Evolutionary conservation across 306 rosid species (phyloP), one percentile per base, ranked within the genome.

Genomic region (Hippophae rhamnoides): DNA sequence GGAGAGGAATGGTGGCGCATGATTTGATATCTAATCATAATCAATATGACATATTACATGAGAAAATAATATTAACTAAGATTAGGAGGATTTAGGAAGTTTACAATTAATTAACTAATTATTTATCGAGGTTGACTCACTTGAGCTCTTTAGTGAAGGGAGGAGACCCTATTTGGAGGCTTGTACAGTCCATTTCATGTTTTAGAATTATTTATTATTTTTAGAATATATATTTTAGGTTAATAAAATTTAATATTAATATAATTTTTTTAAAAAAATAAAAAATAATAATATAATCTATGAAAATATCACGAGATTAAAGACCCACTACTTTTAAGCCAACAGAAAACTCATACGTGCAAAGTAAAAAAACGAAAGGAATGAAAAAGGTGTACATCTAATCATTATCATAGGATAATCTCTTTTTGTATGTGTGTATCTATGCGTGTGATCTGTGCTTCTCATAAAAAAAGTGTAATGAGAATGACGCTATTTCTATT

Each of bases 1-100:
- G 38, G 38, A 0, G 38, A 59, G 49, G 63, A 44, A 52, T 76
- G 76, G 81, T 76, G 86, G 86, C 23, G 73, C 77, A 68, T 69
- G 57, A 74, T 67, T 78, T 77, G 80, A 67, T 70, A 69, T 69
- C 38, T 31, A 31, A 31, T 31, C 38, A 31, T 31, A 31, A 31
- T 31, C 38, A 0, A 2, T 31, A 31, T 31, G 3, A 31, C 3
- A 31, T 2, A 31, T 31, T 31, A 31, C 23, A 0, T 18, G 0
- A 31, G 38, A 31, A 31, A 31, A 31, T 0, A 31, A 4, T 31
- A 4, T 31, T 31, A 31, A 31, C 5, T 2, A 31, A 31, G 13
- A 48, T 48, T 8, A 48, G 5, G 10, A 10, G n/a, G 3, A 14
- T 47, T 47, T 47, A 47, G 13, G 23, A 48, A 48, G 52, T 2